Evolutionary conservation across 2,329 filamentous ascomycete species (phyloP).

Genomic region (Verticillium longisporum): DNA sequence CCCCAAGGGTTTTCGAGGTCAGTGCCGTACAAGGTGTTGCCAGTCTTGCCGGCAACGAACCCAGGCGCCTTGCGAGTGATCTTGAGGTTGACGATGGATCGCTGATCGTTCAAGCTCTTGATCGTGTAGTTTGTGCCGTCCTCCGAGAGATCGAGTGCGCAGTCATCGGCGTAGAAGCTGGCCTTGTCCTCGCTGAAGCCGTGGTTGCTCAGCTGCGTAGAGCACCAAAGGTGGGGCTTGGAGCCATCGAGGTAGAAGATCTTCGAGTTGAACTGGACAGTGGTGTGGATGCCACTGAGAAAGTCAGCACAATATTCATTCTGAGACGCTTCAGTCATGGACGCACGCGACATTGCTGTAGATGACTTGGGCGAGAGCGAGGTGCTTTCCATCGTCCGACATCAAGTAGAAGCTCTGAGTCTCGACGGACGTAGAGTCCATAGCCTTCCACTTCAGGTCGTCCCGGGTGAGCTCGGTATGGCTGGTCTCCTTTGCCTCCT

Average conservation of each 20-base stretch:
- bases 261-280: slow-evolving; percentile 91
- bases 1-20: slow-evolving; percentile 86
- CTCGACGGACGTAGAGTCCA: slow-evolving; percentile 85
- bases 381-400: slow-evolving; percentile 61
- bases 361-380: slow-evolving; percentile 83
- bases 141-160: slow-evolving; percentile 77
- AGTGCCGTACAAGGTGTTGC: slow-evolving; percentile 79
- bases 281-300: slow-evolving; percentile 76
- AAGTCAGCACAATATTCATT: not conserved
- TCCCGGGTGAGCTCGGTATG: slow-evolving; percentile 74
- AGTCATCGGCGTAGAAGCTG: slow-evolving; percentile 79
- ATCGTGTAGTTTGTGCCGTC: slow-evolving; percentile 79
- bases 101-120: slow-evolving; percentile 80
- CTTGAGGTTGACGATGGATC: slow-evolving; percentile 78
- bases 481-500: slow-evolving; percentile 69
- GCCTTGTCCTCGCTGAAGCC: slow-evolving; percentile 79
- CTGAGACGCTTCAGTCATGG: not conserved
- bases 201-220: slow-evolving; percentile 69
- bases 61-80: slow-evolving; percentile 70
- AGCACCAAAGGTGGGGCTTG: slow-evolving; percentile 75
- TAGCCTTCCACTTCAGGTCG: slow-evolving; percentile 74
- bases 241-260: slow-evolving; percentile 71
- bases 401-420: slow-evolving; percentile 92
- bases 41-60: slow-evolving; percentile 78
- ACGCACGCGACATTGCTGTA: slow-evolving; percentile 94